Conservation (phyloP, 345 rosid genomes). For the Lagerstroemia speciosa region DNA sequence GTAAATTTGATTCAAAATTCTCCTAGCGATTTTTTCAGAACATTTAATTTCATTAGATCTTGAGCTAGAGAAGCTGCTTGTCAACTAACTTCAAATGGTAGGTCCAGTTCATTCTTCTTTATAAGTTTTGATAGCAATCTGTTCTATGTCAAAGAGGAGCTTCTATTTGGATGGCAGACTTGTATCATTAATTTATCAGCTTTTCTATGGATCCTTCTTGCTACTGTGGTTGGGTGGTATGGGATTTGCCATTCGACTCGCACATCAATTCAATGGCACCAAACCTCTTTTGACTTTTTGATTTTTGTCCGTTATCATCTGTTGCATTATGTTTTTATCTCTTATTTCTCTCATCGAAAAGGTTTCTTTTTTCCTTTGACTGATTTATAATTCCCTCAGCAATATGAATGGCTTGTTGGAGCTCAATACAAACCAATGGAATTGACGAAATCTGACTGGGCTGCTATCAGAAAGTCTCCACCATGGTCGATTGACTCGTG, state of each 20-base stretch:
- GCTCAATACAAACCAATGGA: slow-evolving; percentile 93
- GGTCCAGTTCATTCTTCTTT: background rate
- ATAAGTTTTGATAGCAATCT: background rate
- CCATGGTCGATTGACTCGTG: slow-evolving; percentile 98
- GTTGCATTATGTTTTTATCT: background rate
- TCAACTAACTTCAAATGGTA: background rate
- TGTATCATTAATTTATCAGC: background rate
- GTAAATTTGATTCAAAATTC: slow-evolving; percentile 26
- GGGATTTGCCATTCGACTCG: no score
- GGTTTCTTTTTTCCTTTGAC: background rate
- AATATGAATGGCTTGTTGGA: slow-evolving; percentile 90
- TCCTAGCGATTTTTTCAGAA: background rate
- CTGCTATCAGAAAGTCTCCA: slow-evolving; percentile 80
- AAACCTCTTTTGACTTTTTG: background rate
- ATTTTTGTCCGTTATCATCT: no score
- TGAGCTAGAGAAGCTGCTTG: background rate
- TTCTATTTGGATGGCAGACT: background rate
- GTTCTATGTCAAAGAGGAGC: background rate
- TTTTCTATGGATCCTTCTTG: no score
- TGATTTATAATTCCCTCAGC: slow-evolving; percentile 34
- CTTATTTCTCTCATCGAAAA: background rate
- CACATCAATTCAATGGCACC: no score
- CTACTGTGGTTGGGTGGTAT: no score
- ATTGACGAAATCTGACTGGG: slow-evolving; percentile 87
- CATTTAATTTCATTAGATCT: background rate